Evolutionary conservation across 306 rosid genomes (phyloP).

Genomic region (Alnus rubra): DNA sequence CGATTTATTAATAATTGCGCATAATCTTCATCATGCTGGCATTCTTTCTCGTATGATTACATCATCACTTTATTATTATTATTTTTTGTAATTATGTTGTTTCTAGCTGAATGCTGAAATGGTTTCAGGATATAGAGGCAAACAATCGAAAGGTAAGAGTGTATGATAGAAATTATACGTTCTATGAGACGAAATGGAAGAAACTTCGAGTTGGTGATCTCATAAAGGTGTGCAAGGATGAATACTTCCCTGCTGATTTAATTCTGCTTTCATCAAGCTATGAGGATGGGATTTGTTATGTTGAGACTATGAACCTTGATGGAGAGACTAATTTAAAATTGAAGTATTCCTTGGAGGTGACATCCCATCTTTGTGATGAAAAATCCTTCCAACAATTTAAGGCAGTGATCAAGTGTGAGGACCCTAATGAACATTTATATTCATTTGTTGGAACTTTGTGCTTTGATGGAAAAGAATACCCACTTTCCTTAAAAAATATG

Average conservation of each 20-base stretch:
- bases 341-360: slow-evolving; percentile 71
- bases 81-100: slow-evolving; percentile 11
- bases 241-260: slow-evolving; percentile 89
- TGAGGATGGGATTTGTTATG: slow-evolving; percentile 84
- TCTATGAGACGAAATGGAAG: slow-evolving; percentile 75
- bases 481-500: slow-evolving; percentile 74
- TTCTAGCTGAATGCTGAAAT: slow-evolving; percentile 24
- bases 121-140: slow-evolving; percentile 74
- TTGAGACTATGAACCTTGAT: slow-evolving; percentile 92
- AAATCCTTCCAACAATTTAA: slow-evolving; percentile 48
- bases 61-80: neutral
- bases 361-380: slow-evolving; percentile 53
- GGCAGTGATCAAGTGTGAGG: slow-evolving; percentile 77
- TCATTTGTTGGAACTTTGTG: slow-evolving; percentile 69
- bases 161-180: slow-evolving; percentile 43
- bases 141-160: slow-evolving; percentile 69
- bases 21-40: neutral
- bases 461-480: slow-evolving; percentile 42
- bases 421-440: slow-evolving; percentile 86
- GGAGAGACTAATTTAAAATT: slow-evolving; percentile 92
- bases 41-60: neutral
- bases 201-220: slow-evolving; percentile 82
- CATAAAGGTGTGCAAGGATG: slow-evolving; percentile 73
- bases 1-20: neutral
- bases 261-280: slow-evolving; percentile 75